Evolutionary conservation across 768 basidiomycete species (phyloP).

Genomic region (Collybia sp.): DNA sequence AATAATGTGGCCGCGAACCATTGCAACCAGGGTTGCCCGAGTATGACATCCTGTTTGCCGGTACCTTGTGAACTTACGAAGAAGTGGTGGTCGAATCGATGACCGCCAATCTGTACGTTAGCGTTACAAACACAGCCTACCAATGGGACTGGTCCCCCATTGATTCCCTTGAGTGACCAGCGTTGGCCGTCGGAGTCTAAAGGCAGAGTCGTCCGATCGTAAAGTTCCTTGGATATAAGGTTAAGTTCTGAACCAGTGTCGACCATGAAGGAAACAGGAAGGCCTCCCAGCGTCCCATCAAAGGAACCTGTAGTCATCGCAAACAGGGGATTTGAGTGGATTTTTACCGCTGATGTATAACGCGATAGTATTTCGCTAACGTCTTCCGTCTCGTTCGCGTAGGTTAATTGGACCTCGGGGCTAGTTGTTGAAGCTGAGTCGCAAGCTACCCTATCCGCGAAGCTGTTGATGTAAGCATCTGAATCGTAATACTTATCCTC

Average conservation of each 20-base stretch:
- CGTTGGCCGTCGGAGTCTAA: constrained; percentile 15
- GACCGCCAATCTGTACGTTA: constrained; percentile 8
- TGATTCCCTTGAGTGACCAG: constrained; percentile 21
- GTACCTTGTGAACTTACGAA: constrained; percentile 11
- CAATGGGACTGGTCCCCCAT: constrained; percentile 9
- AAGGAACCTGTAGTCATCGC: constrained; percentile 8
- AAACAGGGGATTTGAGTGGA: constrained; percentile 2
- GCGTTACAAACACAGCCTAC: constrained; percentile 13
- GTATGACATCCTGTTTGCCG: constrained; percentile 11
- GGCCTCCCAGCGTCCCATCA: background rate
- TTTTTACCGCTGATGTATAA: constrained; percentile 7
- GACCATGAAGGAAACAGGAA: constrained; percentile 3
- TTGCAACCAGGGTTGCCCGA: constrained; percentile 18
- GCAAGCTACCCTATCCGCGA: background rate
- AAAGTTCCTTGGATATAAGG: constrained; percentile 1
- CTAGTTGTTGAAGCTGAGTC: background rate
- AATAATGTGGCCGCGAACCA: constrained; percentile 12
- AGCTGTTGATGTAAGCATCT: background rate
- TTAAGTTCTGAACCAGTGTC: constrained; percentile 8
- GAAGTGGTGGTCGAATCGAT: constrained; percentile 20
- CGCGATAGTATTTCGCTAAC: constrained; percentile 2
- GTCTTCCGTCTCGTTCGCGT: background rate
- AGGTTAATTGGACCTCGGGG: background rate
- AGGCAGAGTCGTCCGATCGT: constrained; percentile 1
- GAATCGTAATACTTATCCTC: background rate